phyloP scores from a whole-genome alignment of 2,329 filamentous ascomycete genomes.

The Claviceps capensis region DNA sequence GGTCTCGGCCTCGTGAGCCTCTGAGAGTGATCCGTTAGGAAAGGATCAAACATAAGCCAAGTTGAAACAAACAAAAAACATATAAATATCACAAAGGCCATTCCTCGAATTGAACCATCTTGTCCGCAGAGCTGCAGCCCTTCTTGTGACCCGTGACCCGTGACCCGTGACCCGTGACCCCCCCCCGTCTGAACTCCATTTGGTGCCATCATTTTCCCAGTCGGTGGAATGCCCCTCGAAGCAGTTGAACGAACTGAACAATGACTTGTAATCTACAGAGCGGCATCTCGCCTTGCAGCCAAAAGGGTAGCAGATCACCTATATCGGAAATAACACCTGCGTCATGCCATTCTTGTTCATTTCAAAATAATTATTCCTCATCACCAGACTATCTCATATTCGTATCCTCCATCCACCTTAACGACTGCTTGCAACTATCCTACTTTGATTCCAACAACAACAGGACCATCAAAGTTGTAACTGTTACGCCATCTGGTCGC shows the following conservation, averaged over 20 bases:
- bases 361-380: conserved; percentile 5
- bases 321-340: background rate
- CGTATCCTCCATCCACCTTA: background rate
- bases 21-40: too few species aligned
- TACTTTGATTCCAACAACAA: background rate
- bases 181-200: too few species aligned
- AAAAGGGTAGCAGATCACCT: background rate
- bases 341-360: conserved; percentile 4
- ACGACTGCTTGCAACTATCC: conserved; percentile 1
- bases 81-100: too few species aligned
- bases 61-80: background rate
- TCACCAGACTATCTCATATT: conserved; percentile 1
- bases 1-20: too few species aligned
- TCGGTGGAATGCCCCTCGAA: too few species aligned
- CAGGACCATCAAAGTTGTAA: background rate
- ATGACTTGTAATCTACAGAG: background rate
- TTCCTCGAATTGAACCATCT: too few species aligned
- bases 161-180: too few species aligned
- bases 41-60: too few species aligned
- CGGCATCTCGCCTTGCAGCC: background rate
- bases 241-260: background rate
- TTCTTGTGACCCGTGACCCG: background rate
- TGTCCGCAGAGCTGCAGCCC: background rate
- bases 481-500: background rate
- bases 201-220: too few species aligned